These are phyloP conservation scores for Acrocalymma vagum DNA, from an alignment of 2,329 filamentous ascomycete genomes.

Conservation along the genomic window DNA sequence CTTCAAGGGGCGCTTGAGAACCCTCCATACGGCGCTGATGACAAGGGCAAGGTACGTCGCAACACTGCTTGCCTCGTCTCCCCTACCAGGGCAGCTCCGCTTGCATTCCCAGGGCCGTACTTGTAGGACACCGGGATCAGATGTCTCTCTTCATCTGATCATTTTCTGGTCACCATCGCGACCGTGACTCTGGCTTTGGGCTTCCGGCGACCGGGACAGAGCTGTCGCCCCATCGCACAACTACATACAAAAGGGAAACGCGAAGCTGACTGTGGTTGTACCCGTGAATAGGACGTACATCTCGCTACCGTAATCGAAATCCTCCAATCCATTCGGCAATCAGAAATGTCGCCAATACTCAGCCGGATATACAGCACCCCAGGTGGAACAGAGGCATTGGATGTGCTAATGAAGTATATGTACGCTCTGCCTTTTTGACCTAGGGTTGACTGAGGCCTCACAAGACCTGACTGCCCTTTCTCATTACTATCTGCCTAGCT, in stretches of 20 bases:
- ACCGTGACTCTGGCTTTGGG: conserved; percentile 30
- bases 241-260: conserved; percentile 23
- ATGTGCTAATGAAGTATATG: conserved; percentile 98
- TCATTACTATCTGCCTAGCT: conserved; percentile 6
- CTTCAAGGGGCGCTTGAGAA: conserved; percentile 84
- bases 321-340: conserved; percentile 93
- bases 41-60: conserved; percentile 60
- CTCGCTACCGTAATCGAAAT: conserved; percentile 90
- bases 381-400: conserved; percentile 83
- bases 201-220: conserved; percentile 31
- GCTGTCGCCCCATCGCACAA: conserved; percentile 24
- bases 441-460: neutral
- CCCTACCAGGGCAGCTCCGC: conserved; percentile 10
- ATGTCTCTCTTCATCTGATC: conserved; percentile 31
- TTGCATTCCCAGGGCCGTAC: conserved; percentile 12
- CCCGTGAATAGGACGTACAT: conserved; percentile 74
- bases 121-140: conserved; percentile 22
- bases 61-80: conserved; percentile 23
- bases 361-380: conserved; percentile 80
- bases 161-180: conserved; percentile 21
- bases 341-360: conserved; percentile 91
- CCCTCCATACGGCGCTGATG: conserved; percentile 73
- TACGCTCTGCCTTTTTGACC: conserved; percentile 59
- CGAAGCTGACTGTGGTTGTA: conserved; percentile 37
- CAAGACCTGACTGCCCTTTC: conserved; percentile 18